Base-by-base conservation (phyloP, 2,329 filamentous ascomycete genomes). In the Fusarium sacchari region DNA sequence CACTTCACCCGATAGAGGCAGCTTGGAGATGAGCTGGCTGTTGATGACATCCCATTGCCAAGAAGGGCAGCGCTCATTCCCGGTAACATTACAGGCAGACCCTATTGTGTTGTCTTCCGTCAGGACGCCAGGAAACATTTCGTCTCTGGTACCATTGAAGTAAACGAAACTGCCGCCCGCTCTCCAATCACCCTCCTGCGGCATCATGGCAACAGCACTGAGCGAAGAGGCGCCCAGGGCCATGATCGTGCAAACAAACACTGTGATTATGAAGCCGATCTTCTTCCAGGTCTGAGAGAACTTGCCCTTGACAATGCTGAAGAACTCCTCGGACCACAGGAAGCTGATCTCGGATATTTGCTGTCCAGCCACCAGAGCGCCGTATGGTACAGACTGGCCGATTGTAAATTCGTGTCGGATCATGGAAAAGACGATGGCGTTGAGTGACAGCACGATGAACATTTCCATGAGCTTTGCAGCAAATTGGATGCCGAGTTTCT, bases 41-140 rank as follows among this genome's bases (percentile, higher is more conserved):
- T 76, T 70, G 18, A 76, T 56, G 14, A 72, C 67, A 7, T 76
- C 71, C 73, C 73, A 76, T 47, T 76, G 64, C 73, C 73, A 76
- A 14, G 73, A 76, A 14, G 73, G 71, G 12, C 73, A 76, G 2
- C 69, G 6, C 5, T 65, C 57, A 28, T 76, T 74, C 15, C 73
- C 68, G 0, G 71, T 74, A 11, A 60, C 39, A 7, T 59, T 64
- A 20, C 71, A 76, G 4, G 15, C 40, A 13, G 68, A 36, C 0
- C 68, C 71, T 6, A 69, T 40, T 0, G 67, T 76, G 15, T 76
- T 52, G 3, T 55, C 37, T 9, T 70, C 64, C 6, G 60, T 74
- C 20, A 76, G 9, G 3, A 52, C 17, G 0, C 8, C 7, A 3
- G 73, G 73, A 9, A 74, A 76, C 8, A 76, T 47, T 4, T 72